Evolutionary conservation across 106 monocot genomes (phyloP).

Genomic region (Cymbidium sinense): DNA sequence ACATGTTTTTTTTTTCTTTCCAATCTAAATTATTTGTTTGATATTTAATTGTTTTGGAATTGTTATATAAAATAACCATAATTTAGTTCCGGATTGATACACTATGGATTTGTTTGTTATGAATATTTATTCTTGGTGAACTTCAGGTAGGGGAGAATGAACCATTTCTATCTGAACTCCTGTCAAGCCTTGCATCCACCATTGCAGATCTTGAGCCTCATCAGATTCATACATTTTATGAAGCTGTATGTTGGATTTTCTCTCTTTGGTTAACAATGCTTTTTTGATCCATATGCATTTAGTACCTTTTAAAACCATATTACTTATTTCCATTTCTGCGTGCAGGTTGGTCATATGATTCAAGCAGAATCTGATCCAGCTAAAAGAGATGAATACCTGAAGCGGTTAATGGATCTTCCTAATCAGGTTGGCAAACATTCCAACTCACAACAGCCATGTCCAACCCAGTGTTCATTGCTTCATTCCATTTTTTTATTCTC

Average conservation of each 20-base stretch:
- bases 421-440: slow-evolving; percentile 53
- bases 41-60: not conserved
- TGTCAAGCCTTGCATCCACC: slow-evolving; percentile 51
- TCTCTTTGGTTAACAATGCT: not conserved
- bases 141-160: slow-evolving; percentile 89
- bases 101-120: not conserved
- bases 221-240: slow-evolving; percentile 98
- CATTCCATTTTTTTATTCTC: not conserved
- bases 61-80: not conserved
- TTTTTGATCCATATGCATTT: not conserved
- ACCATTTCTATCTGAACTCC: slow-evolving; percentile 90
- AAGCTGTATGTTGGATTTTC: slow-evolving; percentile 45
- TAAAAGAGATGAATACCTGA: slow-evolving; percentile 93
- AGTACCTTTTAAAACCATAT: not conserved
- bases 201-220: slow-evolving; percentile 92
- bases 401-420: slow-evolving; percentile 96
- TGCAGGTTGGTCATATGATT: slow-evolving; percentile 96
- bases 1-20: not conserved
- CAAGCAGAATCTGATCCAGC: slow-evolving; percentile 82
- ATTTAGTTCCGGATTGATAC: not conserved
- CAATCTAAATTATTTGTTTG: not conserved
- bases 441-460: not conserved
- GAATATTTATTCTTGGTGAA: not conserved
- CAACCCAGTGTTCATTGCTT: not conserved
- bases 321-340: not conserved